These are phyloP conservation scores for Didymella lethalis DNA, from an alignment of 2,329 filamentous ascomycete genomes.

Conservation along the genomic window DNA sequence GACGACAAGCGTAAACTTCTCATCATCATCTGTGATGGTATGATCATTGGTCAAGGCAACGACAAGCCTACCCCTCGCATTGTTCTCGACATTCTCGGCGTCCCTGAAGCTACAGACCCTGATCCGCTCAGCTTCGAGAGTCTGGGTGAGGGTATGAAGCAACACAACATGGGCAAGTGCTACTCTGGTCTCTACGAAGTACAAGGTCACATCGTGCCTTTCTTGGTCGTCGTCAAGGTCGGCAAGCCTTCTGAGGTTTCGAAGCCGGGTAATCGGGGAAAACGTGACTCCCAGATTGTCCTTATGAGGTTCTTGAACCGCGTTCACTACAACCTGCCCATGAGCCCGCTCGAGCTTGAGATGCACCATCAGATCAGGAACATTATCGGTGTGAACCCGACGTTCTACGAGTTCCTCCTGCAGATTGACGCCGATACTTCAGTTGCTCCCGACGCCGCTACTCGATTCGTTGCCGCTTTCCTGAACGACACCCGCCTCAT, in stretches of 20 bases:
- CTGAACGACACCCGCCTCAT: slow-evolving; percentile 92
- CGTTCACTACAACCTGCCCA: slow-evolving; percentile 94
- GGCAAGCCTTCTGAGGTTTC: slow-evolving; percentile 81
- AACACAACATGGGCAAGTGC: slow-evolving; percentile 99
- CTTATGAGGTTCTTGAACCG: slow-evolving; percentile 99
- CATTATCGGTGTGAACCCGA: slow-evolving; percentile 97
- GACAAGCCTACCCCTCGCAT: slow-evolving; percentile 97
- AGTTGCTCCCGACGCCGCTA: slow-evolving; percentile 86
- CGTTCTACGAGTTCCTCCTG: slow-evolving; percentile 95
- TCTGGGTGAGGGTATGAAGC: slow-evolving; percentile 92
- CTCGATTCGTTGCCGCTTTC: slow-evolving; percentile 90
- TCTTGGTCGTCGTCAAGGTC: slow-evolving; percentile 94
- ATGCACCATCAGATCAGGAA: slow-evolving; percentile 99
- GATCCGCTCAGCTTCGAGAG: slow-evolving; percentile 97
- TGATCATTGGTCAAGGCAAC: slow-evolving; percentile 95
- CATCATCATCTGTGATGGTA: slow-evolving; percentile 45
- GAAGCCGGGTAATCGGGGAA: slow-evolving; percentile 90
- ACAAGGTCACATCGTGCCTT: slow-evolving; percentile 96
- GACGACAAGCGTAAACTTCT: slow-evolving; percentile 76
- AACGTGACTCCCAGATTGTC: slow-evolving; percentile 98
- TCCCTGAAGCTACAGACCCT: slow-evolving; percentile 91
- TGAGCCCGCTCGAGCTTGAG: slow-evolving; percentile 96
- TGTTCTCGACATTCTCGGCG: slow-evolving; percentile 93
- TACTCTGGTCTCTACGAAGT: slow-evolving; percentile 98
- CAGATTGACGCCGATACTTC: slow-evolving; percentile 98